Percentiles rank a stretch among this genome's conserved stretches.
Conservation (phyloP, 805 yeast species). For the Candida xiaguanensis region DNA sequence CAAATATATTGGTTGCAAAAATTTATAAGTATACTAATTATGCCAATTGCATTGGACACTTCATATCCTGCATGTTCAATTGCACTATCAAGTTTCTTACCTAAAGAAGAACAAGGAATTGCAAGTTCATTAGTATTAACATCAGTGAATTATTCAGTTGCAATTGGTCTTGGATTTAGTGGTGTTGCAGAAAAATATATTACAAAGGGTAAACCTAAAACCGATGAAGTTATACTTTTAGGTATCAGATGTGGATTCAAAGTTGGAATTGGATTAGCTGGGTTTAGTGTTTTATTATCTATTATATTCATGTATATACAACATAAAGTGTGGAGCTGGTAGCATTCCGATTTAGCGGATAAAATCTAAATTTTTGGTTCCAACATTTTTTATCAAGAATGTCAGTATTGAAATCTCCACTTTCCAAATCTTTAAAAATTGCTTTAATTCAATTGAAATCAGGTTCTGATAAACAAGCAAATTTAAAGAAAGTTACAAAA, state of each 20-base stretch:
- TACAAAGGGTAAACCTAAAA: slow-evolving; percentile 14
- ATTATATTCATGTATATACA: slow-evolving; percentile 14
- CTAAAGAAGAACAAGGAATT: slow-evolving; percentile 66
- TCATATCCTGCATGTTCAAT: slow-evolving; percentile 74
- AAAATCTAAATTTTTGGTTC: background rate
- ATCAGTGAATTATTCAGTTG: slow-evolving; percentile 61
- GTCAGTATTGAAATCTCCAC: slow-evolving; percentile 31
- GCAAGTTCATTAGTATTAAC: slow-evolving; percentile 74
- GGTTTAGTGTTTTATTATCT: slow-evolving; percentile 23
- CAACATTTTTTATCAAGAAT: background rate
- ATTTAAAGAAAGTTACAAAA: slow-evolving; percentile 63
- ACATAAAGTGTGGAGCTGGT: background rate
- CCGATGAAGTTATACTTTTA: slow-evolving; percentile 14
- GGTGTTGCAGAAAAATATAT: slow-evolving; percentile 31
- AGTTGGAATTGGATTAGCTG: slow-evolving; percentile 34
- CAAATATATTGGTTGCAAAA: slow-evolving; percentile 61
- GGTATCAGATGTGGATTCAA: slow-evolving; percentile 25
- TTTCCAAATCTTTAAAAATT: slow-evolving; percentile 61
- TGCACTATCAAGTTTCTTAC: slow-evolving; percentile 53
- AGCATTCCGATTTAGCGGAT: too few species aligned
- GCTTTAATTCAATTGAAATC: slow-evolving; percentile 84
- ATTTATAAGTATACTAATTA: slow-evolving; percentile 50
- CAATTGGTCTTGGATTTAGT: slow-evolving; percentile 33
- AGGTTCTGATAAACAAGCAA: slow-evolving; percentile 76
- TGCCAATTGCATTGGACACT: slow-evolving; percentile 74